phyloP scores from a whole-genome alignment of 2,329 filamentous ascomycete genomes.

The Byssothecium circinans region DNA sequence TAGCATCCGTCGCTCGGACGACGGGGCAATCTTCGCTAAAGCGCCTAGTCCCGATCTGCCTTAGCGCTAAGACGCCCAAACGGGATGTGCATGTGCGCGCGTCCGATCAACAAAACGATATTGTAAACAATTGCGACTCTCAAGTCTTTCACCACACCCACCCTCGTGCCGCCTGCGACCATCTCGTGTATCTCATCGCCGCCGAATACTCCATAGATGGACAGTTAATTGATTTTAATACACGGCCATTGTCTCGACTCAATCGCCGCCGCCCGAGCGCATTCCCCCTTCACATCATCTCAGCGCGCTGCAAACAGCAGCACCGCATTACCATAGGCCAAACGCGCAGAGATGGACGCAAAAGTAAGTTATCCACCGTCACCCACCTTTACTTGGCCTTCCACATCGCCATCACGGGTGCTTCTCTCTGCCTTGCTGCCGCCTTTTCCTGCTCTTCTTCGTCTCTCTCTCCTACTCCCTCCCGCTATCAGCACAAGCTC shows the following conservation, averaged over 20 bases:
- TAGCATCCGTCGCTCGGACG: neutral
- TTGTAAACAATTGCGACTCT: neutral
- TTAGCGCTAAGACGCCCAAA: neutral
- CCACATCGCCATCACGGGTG: neutral
- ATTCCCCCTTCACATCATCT: constrained; percentile 8
- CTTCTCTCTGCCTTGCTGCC: neutral
- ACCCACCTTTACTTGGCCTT: neutral
- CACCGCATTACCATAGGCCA: neutral
- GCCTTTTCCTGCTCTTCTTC: neutral
- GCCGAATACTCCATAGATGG: constrained; percentile 40
- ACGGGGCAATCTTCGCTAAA: neutral
- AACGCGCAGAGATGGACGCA: no score
- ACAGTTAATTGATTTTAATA: constrained; percentile 40
- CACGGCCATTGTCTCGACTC: constrained; percentile 38
- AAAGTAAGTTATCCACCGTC: constrained; percentile 39
- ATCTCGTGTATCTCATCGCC: constrained; percentile 43
- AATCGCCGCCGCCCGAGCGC: constrained; percentile 1
- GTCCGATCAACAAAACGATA: neutral
- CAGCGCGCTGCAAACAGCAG: neutral
- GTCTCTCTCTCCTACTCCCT: constrained; percentile 5
- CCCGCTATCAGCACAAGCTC: constrained; percentile 21
- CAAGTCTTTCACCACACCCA: constrained; percentile 4
- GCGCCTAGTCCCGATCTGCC: neutral
- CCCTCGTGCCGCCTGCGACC: constrained; percentile 19
- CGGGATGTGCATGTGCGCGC: neutral